Evolutionary conservation across 139 green algal species (phyloP), one percentile per base, ranked within the genome.

Genomic region (Mesotaenium endlicherianum): DNA sequence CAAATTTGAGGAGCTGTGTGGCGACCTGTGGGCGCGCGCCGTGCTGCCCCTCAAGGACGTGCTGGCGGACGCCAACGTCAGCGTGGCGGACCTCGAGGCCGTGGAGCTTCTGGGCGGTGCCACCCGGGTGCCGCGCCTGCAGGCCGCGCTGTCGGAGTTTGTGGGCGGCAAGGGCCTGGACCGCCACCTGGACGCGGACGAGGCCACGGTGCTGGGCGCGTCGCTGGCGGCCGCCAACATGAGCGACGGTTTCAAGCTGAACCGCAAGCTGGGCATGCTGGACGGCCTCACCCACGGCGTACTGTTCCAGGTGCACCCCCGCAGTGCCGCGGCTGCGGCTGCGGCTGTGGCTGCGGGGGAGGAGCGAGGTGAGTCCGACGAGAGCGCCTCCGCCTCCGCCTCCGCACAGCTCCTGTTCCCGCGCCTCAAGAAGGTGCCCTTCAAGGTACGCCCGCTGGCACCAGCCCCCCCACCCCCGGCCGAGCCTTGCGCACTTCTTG

Each of bases 141-240:
- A 86, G 82, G 36, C 70, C n/a, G 77, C 72, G 47, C 91, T 98
- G 57, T 90, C 87, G 1, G 88, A 93, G 31, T 93, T 86, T 8
- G 89, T 98, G 44, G 90, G 87, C 0, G 93, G 92, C 47, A 83
- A 71, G 38, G 82, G 93, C 26, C 43, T 91, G 43, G 64, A 80
- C 88, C 94, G 93, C 47, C 97, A 99, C 88, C 85, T 99, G 86
- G 97, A 99, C 85, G 93, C 93, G 2, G 97, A 99, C 85, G 97
- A 99, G 91, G 95, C 96, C 0, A 83, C 95, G 14, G 96, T 95
- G 57, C 86, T 97, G 81, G 97, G 97, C 2, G 94, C 95, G 0
- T 94, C 90, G 26, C 89, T 98, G 83, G 93, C 97, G 83, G 97
- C 95, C 40, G 97, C 97, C 81, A 99, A 99, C 92, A 88, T 97